Percentiles rank a stretch among this genome's conserved stretches.
Conservation (phyloP, 345 rosid species). For the Brassica carinata region DNA sequence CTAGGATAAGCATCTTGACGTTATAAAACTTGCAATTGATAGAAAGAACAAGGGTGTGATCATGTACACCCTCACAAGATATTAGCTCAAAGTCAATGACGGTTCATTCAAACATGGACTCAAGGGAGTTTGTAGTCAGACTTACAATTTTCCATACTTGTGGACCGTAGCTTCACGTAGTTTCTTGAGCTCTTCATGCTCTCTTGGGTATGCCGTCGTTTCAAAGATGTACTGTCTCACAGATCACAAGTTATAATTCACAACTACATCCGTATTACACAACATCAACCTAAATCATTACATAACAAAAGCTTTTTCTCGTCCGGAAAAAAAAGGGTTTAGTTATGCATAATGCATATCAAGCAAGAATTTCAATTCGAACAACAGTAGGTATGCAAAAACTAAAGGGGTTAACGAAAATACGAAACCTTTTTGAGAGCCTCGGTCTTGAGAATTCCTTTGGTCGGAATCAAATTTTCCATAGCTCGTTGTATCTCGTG, state of each 20-base stretch:
- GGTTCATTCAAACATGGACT: neutral
- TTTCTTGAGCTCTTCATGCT: constrained; percentile 44
- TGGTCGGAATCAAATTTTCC: constrained; percentile 22
- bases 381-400: neutral
- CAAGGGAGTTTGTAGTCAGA: neutral
- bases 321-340: neutral
- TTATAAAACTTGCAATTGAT: neutral
- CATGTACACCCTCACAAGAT: neutral
- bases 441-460: constrained; percentile 38
- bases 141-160: constrained; percentile 38
- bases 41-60: neutral
- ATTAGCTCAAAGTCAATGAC: neutral
- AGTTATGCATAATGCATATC: neutral
- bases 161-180: constrained; percentile 44
- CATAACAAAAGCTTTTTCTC: neutral
- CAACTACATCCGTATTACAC: neutral
- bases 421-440: constrained; percentile 29
- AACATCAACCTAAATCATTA: neutral
- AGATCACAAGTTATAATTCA: neutral
- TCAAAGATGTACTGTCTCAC: constrained; percentile 32
- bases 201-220: constrained; percentile 51
- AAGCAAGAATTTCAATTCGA: neutral
- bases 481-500: neutral
- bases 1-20: neutral
- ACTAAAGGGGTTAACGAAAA: neutral